Percentiles rank a stretch among this genome's conserved stretches.
Conservation (phyloP, 2,329 filamentous ascomycete species). For the Xylogone sp. region DNA sequence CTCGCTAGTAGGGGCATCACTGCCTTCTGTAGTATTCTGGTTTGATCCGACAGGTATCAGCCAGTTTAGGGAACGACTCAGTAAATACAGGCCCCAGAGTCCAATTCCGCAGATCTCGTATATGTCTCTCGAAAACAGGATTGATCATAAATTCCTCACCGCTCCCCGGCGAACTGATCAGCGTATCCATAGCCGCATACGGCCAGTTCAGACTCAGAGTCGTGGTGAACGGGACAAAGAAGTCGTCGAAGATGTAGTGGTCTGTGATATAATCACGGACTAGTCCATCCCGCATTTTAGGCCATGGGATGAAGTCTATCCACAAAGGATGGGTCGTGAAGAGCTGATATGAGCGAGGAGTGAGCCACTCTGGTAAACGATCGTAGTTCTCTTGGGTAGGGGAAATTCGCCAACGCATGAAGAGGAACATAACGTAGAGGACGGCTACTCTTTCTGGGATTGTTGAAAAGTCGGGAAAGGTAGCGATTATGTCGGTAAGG, state of each 20-base stretch:
- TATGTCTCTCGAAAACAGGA: slow-evolving; percentile 78
- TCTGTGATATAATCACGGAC: slow-evolving; percentile 43
- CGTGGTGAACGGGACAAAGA: slow-evolving; percentile 77
- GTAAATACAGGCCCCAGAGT: slow-evolving; percentile 68
- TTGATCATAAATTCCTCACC: slow-evolving; percentile 73
- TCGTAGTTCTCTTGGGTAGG: slow-evolving; percentile 78
- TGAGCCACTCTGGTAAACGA: slow-evolving; percentile 69
- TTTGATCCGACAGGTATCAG: slow-evolving; percentile 34
- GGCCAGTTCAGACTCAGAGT: slow-evolving; percentile 81
- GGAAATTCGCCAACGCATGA: slow-evolving; percentile 82
- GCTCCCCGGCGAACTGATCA: slow-evolving; percentile 53
- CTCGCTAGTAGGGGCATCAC: slow-evolving; percentile 11
- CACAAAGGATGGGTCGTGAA: slow-evolving; percentile 69
- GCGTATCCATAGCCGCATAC: slow-evolving; percentile 68
- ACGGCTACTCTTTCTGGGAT: slow-evolving; percentile 80
- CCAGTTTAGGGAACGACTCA: slow-evolving; percentile 57
- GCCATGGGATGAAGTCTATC: slow-evolving; percentile 81
- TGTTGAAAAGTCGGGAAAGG: slow-evolving; percentile 76
- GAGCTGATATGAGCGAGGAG: slow-evolving; percentile 63
- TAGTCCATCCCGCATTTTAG: slow-evolving; percentile 67
- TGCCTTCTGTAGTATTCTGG: slow-evolving; percentile 19
- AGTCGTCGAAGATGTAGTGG: slow-evolving; percentile 69
- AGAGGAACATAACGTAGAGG: slow-evolving; percentile 80
- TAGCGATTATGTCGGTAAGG: slow-evolving; percentile 78
- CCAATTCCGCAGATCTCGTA: slow-evolving; percentile 77